A percentile compares a stretch with the other conserved stretches of the same genome.
phyloP scores from a whole-genome alignment of 2,329 filamentous ascomycete genomes.

The Harringtonia aguacate region DNA sequence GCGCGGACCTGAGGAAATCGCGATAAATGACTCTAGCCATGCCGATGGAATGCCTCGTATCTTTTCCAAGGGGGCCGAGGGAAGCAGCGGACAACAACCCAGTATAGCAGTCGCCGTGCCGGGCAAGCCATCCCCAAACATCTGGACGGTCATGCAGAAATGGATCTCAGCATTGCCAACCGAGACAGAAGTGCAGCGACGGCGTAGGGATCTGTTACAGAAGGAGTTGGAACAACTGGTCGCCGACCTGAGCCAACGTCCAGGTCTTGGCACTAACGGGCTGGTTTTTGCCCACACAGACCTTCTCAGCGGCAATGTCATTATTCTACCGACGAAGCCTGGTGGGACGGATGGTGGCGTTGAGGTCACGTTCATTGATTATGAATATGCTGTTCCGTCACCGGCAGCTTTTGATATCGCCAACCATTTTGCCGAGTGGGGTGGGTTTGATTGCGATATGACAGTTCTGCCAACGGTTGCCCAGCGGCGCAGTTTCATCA shows the following conservation, averaged over 20 bases:
- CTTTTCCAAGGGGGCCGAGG: constrained; percentile 8
- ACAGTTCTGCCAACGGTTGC: constrained; percentile 66
- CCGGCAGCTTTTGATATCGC: constrained; percentile 93
- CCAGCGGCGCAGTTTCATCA: constrained; percentile 70
- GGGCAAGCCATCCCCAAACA: neutral
- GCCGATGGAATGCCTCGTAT: no score
- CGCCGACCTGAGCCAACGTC: constrained; percentile 60
- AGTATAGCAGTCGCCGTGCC: neutral
- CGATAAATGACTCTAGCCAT: no score
- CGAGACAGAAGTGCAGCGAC: constrained; percentile 55
- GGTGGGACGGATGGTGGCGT: neutral
- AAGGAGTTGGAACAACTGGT: constrained; percentile 63
- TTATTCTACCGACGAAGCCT: constrained; percentile 47
- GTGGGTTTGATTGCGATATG: constrained; percentile 91
- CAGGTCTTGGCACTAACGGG: constrained; percentile 64
- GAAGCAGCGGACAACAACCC: constrained; percentile 16
- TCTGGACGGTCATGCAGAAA: constrained; percentile 93
- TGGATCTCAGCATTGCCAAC: constrained; percentile 83
- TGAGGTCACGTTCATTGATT: constrained; percentile 81
- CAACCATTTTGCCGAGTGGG: constrained; percentile 98
- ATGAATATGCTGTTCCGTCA: constrained; percentile 92
- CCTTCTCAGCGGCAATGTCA: constrained; percentile 91
- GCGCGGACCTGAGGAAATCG: no score
- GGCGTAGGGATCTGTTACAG: constrained; percentile 59
- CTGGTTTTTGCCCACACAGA: constrained; percentile 94